Evolutionary conservation across 1,284 basidiomycete genomes (phyloP).

Genomic region (Singerocomus rubriflavus): DNA sequence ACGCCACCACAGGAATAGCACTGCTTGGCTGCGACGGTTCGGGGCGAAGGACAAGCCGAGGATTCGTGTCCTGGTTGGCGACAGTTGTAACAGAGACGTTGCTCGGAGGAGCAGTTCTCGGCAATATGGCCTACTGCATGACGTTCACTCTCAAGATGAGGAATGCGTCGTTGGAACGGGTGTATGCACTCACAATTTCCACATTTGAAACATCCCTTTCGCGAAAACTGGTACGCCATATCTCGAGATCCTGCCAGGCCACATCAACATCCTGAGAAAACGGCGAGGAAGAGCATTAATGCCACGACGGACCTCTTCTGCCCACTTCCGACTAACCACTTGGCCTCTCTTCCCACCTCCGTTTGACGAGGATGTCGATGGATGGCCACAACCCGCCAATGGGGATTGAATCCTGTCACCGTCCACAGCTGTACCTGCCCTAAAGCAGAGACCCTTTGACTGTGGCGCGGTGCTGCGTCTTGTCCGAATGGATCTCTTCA

Average conservation of each 20-base stretch:
- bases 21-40: constrained; percentile 53
- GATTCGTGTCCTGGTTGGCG: constrained; percentile 89
- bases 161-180: constrained; percentile 13
- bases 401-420: constrained; percentile 8
- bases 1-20: constrained; percentile 77
- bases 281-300: not conserved
- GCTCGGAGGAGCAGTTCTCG: constrained; percentile 83
- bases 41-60: constrained; percentile 80
- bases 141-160: constrained; percentile 18
- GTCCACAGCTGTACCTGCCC: constrained; percentile 31
- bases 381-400: constrained; percentile 27
- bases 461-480: constrained; percentile 24
- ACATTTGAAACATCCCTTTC: constrained; percentile 86
- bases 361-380: constrained; percentile 40
- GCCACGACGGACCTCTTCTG: constrained; percentile 35
- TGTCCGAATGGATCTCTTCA: constrained; percentile 1
- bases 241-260: constrained; percentile 30
- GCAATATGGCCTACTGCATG: constrained; percentile 84
- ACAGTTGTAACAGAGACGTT: constrained; percentile 91
- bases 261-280: constrained; percentile 8
- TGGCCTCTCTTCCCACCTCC: constrained; percentile 44
- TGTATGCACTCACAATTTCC: constrained; percentile 63
- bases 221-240: constrained; percentile 78
- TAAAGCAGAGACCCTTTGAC: constrained; percentile 28
- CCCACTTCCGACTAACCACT: constrained; percentile 46